Conservation (phyloP, 805 yeast genomes). For the Crinitomyces ghanaensis region DNA sequence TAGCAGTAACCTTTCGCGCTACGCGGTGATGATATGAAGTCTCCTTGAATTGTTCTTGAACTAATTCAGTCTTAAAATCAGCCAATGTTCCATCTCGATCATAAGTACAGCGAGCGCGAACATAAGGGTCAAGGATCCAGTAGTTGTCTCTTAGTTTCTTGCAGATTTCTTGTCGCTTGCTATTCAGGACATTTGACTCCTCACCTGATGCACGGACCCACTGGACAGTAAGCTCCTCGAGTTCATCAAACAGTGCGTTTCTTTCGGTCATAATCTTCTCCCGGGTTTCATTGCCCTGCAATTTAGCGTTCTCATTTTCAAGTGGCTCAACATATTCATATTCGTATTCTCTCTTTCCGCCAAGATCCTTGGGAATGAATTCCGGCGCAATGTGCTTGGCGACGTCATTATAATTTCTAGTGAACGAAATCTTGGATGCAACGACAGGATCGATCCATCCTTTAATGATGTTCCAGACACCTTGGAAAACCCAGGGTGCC, state of each 20-base stretch:
- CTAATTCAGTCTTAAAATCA: slow-evolving; percentile 18
- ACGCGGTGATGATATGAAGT: too few species aligned
- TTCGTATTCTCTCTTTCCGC: slow-evolving; percentile 56
- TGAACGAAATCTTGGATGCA: slow-evolving; percentile 79
- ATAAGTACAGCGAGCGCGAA: slow-evolving; percentile 66
- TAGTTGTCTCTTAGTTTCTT: slow-evolving; percentile 50
- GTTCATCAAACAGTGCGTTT: slow-evolving; percentile 38
- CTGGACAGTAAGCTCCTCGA: slow-evolving; percentile 52
- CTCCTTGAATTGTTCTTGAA: slow-evolving; percentile 4
- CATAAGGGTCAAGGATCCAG: slow-evolving; percentile 62
- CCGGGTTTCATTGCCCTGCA: slow-evolving; percentile 36
- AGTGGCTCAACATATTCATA: slow-evolving; percentile 54
- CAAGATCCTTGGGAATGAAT: slow-evolving; percentile 58
- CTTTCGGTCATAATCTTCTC: slow-evolving; percentile 41
- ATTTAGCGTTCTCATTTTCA: slow-evolving; percentile 41
- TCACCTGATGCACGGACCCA: slow-evolving; percentile 57
- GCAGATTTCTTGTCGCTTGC: slow-evolving; percentile 34
- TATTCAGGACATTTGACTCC: slow-evolving; percentile 41
- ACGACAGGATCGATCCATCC: slow-evolving; percentile 96
- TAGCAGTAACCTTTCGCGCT: too few species aligned
- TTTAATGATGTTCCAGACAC: slow-evolving; percentile 87
- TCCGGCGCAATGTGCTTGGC: slow-evolving; percentile 46
- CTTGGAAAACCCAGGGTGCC: slow-evolving; percentile 95
- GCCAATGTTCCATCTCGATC: slow-evolving; percentile 68
- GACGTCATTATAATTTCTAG: slow-evolving; percentile 59